Base-by-base conservation (phyloP, 2,329 filamentous ascomycete species). In the Fusarium sterilihyphosum region DNA sequence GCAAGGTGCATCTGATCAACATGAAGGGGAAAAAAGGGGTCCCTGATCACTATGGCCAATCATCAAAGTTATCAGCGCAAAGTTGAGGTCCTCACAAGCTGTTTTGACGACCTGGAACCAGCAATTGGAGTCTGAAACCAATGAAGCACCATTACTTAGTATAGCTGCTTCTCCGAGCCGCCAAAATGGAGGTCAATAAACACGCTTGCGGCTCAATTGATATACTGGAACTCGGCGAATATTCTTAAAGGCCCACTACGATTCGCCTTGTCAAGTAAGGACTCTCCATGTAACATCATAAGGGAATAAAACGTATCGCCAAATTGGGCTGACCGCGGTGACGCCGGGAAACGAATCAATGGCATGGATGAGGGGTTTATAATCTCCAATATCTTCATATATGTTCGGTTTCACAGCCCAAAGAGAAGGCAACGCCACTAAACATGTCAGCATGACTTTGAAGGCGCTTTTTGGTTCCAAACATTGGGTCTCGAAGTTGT, bases 1-100 rank as follows among this genome's bases (percentile, higher is more conserved):
- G 59, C 61, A 75, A 73, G 74, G 65, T 70, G 71, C 75, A 78
- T 78, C 71, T 78, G 75, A 78, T 76, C 70, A 72, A 57, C 33
- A 18, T 52, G 57, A 67, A 67, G 61, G 47, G 62, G 53, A 69
- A 69, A 37, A 77, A 77, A 74, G 72, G 76, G 76, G 73, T 70
- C 67, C 46, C 52, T 37, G 54, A 37, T 68, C 54, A 47, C 67
- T 44, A 63, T 64, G 50, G 46, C 76, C 76, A 78, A 78, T 76
- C 73, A 76, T 59, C 44, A 59, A 46, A 53, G 46, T 37, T 17
- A 38, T 29, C 35, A 59, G 70, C 24, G 31, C 41, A 65, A 59
- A 43, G 41, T 59, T 26, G 53, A 62, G 65, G 72, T 65, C 72
- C 62, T 38, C 35, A 29, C 35, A 50, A 43, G 50, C 38, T 58